These are phyloP conservation scores for Aspergillus neotritici DNA, from an alignment of 2,329 filamentous ascomycete species.

Conservation along the genomic window DNA sequence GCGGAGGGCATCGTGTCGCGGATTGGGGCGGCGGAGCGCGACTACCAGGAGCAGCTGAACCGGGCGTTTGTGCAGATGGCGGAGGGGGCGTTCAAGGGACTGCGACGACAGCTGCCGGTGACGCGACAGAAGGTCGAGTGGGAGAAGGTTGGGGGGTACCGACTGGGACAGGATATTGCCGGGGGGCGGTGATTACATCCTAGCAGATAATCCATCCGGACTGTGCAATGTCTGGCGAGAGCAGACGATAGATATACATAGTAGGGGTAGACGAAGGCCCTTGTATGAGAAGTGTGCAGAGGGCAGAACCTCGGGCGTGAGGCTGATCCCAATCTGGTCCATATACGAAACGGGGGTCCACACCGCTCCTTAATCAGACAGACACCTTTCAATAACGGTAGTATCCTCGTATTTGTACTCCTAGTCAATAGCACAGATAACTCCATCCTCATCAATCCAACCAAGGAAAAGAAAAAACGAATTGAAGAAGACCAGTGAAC, in stretches of 20 bases:
- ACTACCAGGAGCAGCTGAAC: slow-evolving; percentile 95
- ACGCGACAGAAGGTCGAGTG: slow-evolving; percentile 99
- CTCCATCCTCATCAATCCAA: neutral
- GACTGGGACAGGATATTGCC: slow-evolving; percentile 73
- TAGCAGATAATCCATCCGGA: neutral
- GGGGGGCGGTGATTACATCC: slow-evolving; percentile 41
- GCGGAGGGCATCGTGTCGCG: slow-evolving; percentile 69
- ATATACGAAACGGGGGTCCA: too few species aligned
- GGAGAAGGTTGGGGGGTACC: slow-evolving; percentile 95
- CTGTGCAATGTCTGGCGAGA: neutral
- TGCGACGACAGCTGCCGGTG: slow-evolving; percentile 88
- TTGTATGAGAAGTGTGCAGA: too few species aligned
- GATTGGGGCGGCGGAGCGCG: slow-evolving; percentile 75
- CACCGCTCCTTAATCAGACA: too few species aligned
- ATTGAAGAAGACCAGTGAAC: neutral
- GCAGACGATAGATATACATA: too few species aligned
- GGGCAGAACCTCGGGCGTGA: too few species aligned
- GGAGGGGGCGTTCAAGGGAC: slow-evolving; percentile 89
- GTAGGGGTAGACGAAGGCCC: too few species aligned
- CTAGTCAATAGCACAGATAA: neutral
- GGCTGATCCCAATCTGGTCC: too few species aligned
- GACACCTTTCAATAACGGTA: too few species aligned
- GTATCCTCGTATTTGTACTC: too few species aligned
- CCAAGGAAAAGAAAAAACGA: neutral
- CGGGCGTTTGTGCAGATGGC: slow-evolving; percentile 79